A percentile compares a stretch with the other conserved stretches of the same genome.
These are phyloP conservation scores for Clonostachys rhizophaga DNA, from an alignment of 2,329 filamentous ascomycete species.

Conservation along the genomic window DNA sequence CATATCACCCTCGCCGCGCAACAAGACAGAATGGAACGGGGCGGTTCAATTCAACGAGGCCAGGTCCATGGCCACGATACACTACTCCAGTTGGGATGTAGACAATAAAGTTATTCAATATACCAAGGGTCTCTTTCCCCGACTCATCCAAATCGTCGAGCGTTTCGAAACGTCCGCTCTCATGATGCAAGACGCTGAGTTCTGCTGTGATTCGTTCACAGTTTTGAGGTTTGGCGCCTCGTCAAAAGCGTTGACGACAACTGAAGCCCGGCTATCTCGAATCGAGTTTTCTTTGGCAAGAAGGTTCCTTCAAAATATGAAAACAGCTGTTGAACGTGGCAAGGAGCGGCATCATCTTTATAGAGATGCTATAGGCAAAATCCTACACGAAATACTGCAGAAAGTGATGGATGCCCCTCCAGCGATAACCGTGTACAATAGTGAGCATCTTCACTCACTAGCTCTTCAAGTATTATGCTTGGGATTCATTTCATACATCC, in stretches of 20 bases:
- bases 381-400: background rate
- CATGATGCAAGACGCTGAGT: background rate
- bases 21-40: background rate
- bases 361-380: background rate
- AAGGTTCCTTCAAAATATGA: background rate
- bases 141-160: background rate
- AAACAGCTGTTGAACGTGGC: background rate
- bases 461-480: background rate
- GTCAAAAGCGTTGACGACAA: too few species aligned
- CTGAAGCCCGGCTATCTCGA: background rate
- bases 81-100: background rate
- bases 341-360: background rate
- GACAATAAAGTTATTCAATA: background rate
- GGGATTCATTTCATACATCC: background rate
- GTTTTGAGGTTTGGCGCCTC: background rate
- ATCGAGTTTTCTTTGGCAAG: background rate
- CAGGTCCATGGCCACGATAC: background rate
- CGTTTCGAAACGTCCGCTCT: background rate
- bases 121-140: background rate
- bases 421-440: too few species aligned
- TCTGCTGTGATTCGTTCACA: background rate
- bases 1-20: background rate
- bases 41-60: background rate
- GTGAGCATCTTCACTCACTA: background rate
- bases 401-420: too few species aligned